Evolutionary conservation across 148 eudicot species (phyloP), one percentile per base, ranked within the genome.

Genomic region (Chenopodium suecicum): DNA sequence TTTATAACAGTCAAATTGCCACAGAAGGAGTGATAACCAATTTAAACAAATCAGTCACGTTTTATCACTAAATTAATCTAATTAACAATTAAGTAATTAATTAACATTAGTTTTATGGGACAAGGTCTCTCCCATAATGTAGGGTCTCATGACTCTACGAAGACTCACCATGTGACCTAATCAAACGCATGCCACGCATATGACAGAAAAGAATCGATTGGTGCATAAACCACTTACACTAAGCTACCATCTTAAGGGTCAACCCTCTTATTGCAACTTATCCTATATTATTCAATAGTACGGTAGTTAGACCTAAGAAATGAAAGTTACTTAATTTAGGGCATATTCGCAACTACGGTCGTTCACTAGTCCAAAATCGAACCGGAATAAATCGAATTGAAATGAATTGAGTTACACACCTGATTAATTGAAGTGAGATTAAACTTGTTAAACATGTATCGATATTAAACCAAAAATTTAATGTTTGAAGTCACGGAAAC

Each of bases 111-210:
- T 58, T 58, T 4, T 4, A 58, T 17, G 20, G 62, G 14, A 56
- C 25, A 71, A 73, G 56, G 17, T 14, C 58, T 47, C 50, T 72
- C 31, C 31, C 58, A 76, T 41, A 14, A 56, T 27, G 65, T 54
- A 60, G 78, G 68, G 29, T 76, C 68, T 20, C 46, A 37, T 56
- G 67, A 76, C 13, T 52, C 29, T 22, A 50, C 20, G 25, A 52
- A 72, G 23, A 72, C 71, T 52, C 9, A 25, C 25, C 82, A 80
- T 80, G 82, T 80, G 82, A 62, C 78, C 78, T 80, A 73, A 80
- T 81, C 83, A 74, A 64, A 64, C 29, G 71, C 54, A 64, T 46
- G 71, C 67, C 27, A 81, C 44, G 78, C 73, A 74, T 64, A 34
- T 54, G 73, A 54, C 73, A 10, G 70, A 50, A 37, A 48, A 64